Evolutionary conservation across 2,329 filamentous ascomycete genomes (phyloP).

Genomic region (Trichoderma sp.): DNA sequence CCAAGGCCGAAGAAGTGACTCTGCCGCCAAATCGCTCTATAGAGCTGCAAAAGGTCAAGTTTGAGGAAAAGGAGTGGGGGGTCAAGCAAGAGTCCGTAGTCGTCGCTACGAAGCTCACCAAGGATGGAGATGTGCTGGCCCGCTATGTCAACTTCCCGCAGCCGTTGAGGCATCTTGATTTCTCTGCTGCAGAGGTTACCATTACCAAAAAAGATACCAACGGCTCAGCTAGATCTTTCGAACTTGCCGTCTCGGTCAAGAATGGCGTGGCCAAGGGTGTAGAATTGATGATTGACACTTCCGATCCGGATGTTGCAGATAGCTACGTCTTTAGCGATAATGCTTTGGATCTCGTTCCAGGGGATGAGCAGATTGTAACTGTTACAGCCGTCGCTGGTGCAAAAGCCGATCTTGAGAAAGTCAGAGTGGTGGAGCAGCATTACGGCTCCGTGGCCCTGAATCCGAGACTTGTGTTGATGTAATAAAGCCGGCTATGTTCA

Average conservation of each 20-base stretch:
- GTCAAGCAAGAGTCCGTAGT: slow-evolving; percentile 2
- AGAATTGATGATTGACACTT: slow-evolving; percentile 3
- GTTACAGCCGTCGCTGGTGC: background rate
- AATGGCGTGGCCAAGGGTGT: slow-evolving; percentile 4
- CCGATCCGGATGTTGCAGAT: background rate
- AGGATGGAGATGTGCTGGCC: background rate
- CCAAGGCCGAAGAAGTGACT: background rate
- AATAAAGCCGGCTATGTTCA: background rate
- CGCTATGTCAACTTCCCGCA: slow-evolving; percentile 12
- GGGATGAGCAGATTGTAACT: slow-evolving; percentile 9
- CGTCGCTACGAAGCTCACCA: background rate
- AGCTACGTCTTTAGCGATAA: slow-evolving; percentile 4
- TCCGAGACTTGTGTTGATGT: background rate
- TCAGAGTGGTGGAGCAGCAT: background rate
- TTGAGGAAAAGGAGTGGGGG: background rate
- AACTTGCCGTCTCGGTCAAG: background rate
- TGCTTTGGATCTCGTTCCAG: slow-evolving; percentile 1
- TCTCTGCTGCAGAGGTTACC: background rate
- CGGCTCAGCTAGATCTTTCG: background rate
- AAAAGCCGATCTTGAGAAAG: background rate
- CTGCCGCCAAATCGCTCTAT: slow-evolving; percentile 4
- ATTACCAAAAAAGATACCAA: background rate
- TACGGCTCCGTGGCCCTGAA: background rate
- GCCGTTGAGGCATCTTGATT: slow-evolving; percentile 2
- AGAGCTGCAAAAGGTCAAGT: background rate